Evolutionary conservation across 441 rosid species (phyloP), one percentile per base, ranked within the genome.

Genomic region (Populus trichocarpa): DNA sequence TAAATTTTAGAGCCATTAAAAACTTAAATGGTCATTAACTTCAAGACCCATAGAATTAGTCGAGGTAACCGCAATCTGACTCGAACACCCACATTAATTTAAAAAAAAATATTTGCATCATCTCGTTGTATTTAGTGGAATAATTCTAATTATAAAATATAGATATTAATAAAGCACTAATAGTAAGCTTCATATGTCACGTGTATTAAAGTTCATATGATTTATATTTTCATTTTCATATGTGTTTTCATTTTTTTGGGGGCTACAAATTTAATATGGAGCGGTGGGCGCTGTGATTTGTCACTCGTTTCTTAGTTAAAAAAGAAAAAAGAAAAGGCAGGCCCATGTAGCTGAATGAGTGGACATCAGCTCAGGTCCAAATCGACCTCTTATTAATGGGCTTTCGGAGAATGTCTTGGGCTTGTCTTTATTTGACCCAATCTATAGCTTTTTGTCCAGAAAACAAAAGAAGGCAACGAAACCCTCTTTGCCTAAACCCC

Each of bases 21-120:
- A 1, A 26, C 0, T 26, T 26, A 26, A 0, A 26, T 26, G 2
- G 1, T 26, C 0, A 26, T 26, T 26, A 26, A 26, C 2, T 26
- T 26, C 2, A 26, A 1, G 1, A 1, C 2, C 2, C 2, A 1
- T 26, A 1, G 1, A 26, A 26, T 26, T 26, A 26, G 0, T 26
- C 26, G 2, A 26, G 2, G 0, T 1, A 26, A 1, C 0, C 0
- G 1, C 26, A 26, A 26, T 0, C 2, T 26, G 26, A 1, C 0
- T 2, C 2, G 2, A 26, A 26, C 2, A 26, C 28, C 0, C 28
- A 26, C 0, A 26, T 26, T 26, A 26, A 26, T 26, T 26, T 1
- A 26, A 26, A 26, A 26, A 26, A 26, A 26, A 1, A 1, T 26
- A 26, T 1, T 26, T 30, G 32, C 32, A 33, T 33, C 36, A 33